phyloP scores from a whole-genome alignment of 768 basidiomycete species.

The Serendipita vermifera region DNA sequence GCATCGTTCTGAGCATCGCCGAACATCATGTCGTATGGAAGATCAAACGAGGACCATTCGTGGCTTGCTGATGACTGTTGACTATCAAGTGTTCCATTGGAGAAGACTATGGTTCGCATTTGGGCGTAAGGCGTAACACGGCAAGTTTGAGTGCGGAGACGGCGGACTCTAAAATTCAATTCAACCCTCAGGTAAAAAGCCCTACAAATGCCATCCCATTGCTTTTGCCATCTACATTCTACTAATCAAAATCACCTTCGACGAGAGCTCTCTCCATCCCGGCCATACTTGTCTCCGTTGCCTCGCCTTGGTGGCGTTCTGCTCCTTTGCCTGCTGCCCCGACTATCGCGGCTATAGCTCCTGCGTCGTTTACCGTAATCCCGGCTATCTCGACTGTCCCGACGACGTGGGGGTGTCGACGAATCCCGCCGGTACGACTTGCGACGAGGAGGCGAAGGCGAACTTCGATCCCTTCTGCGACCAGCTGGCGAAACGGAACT shows the following conservation, averaged over 20 bases:
- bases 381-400: not conserved
- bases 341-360: conserved; percentile 7
- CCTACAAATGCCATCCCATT: not conserved
- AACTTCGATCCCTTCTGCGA: not conserved
- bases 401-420: conserved; percentile 10
- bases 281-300: not conserved
- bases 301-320: not conserved
- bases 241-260: not conserved
- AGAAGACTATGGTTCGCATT: conserved; percentile 7
- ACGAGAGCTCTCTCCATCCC: not conserved
- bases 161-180: not conserved
- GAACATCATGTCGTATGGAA: conserved; percentile 7
- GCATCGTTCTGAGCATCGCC: not conserved
- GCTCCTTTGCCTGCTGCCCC: too few species aligned
- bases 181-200: not conserved
- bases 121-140: not conserved
- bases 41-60: conserved; percentile 4
- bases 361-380: not conserved
- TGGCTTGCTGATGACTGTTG: not conserved
- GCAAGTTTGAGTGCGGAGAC: not conserved
- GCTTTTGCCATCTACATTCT: not conserved
- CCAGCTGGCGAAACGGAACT: conserved; percentile 14
- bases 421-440: not conserved
- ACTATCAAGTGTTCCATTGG: conserved; percentile 1
- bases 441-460: conserved; percentile 9